Base-by-base conservation (phyloP, 2,329 filamentous ascomycete genomes). In the Didymella arachidicola region DNA sequence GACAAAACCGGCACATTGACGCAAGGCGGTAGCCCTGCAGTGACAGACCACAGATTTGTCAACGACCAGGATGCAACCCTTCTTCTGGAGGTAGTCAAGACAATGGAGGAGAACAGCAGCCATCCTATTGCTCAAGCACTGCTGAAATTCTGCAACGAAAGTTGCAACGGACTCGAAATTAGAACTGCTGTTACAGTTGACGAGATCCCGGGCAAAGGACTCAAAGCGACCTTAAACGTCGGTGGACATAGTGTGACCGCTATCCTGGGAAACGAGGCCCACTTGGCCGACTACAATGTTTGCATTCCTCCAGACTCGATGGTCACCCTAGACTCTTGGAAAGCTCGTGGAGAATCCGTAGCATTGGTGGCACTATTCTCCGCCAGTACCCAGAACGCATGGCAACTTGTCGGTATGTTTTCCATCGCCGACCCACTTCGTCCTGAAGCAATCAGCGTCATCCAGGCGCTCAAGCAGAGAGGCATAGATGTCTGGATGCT, bases 1-100 rank as follows among this genome's bases (percentile, higher is more conserved):
- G 92, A 96, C 82, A 95, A 96, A 81, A 96, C 92, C 0, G 92
- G 92, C 1, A 96, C 92, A 0, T 79, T 96, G 57, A 95, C 92
- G 0, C 80, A 89, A 67, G 85, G 85, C 4, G 90, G 89, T 7
- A 87, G 91, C 64, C 90, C 91, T 0, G 85, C 81, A 27, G 87
- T 94, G 22, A 90, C 86, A 5, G 81, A 86, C 18, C 78, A 84
- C 62, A 77, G 80, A 56, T 54, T 80, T 16, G 42, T 74, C 6
- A 56, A 70, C 1, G 67, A 69, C 11, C 61, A 78, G n/a, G 62
- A 78, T 19, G 63, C 75, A 38, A 45, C 53, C 2, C 49, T 79
- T 39, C 75, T 82, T 12, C 79, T 90, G 3, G 82, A 83, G 0
- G 81, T 86, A 2, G 78, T 90, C 5, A 85, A 84, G 53, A 79